Percentiles rank a stretch among this genome's conserved stretches.
Conservation (phyloP, 495 filamentous ascomycete species). For the Aspergillus ellipticus region DNA sequence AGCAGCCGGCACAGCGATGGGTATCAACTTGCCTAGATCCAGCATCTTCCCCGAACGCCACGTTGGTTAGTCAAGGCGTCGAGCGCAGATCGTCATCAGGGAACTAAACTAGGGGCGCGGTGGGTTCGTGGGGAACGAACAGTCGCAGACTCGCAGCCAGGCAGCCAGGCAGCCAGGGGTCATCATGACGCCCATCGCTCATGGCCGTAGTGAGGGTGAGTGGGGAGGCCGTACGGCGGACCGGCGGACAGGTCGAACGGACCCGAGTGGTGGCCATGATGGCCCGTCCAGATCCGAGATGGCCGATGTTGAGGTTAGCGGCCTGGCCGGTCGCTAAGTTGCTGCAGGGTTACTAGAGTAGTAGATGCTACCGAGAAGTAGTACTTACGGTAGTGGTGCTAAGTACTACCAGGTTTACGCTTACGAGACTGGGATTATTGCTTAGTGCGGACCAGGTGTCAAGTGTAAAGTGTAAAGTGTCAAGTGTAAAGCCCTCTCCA, state of each 20-base stretch:
- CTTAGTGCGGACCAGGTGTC: too few species aligned
- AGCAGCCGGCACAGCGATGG: neutral
- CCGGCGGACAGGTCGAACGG: neutral
- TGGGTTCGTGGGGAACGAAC: constrained; percentile 19
- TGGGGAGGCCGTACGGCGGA: too few species aligned
- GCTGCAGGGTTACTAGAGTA: neutral
- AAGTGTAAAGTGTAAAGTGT: too few species aligned
- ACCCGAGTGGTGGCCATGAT: neutral
- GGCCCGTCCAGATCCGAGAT: too few species aligned
- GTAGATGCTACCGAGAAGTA: neutral
- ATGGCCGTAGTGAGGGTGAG: too few species aligned
- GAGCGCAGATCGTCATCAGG: constrained; percentile 25
- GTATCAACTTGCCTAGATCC: constrained; percentile 1
- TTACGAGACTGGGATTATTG: too few species aligned
- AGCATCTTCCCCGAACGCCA: constrained; percentile 11
- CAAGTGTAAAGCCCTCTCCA: neutral
- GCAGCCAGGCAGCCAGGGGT: constrained; percentile 26
- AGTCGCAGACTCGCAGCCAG: constrained; percentile 9
- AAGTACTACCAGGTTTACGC: too few species aligned
- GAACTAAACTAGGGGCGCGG: constrained; percentile 7
- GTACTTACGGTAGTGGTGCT: too few species aligned
- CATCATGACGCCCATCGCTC: neutral
- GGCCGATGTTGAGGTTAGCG: too few species aligned
- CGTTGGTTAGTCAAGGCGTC: constrained; percentile 14
- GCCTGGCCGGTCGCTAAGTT: neutral